Conservation (phyloP, 202 grass and related monocot species). For the Zoysia matrella region DNA sequence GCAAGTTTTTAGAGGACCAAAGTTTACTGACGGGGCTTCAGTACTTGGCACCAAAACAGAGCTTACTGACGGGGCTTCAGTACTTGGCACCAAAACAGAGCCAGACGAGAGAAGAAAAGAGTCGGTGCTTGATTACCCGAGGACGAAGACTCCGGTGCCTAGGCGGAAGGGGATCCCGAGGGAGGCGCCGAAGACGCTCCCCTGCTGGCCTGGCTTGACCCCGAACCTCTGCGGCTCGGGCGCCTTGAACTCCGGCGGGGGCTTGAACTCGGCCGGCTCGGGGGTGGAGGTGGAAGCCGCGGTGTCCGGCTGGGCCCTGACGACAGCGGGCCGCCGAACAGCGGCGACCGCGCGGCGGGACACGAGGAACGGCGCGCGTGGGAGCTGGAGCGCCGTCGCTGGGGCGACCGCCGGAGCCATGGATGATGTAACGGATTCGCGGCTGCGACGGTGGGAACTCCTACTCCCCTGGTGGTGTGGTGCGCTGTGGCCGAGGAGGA, state of each 20-base stretch:
- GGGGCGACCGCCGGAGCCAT: slow-evolving; percentile 6
- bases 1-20: too few relatives aligned
- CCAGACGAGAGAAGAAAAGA: background rate
- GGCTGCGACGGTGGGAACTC: too few relatives aligned
- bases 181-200: slow-evolving; percentile 66
- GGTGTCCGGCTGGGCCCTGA: slow-evolving; percentile 38
- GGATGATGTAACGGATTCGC: background rate
- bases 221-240: slow-evolving; percentile 74
- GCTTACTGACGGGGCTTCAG: too few relatives aligned
- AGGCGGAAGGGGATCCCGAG: slow-evolving; percentile 80
- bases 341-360: background rate
- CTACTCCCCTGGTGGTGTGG: too few relatives aligned
- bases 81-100: too few relatives aligned
- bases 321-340: too few relatives aligned
- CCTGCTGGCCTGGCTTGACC: slow-evolving; percentile 60
- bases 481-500: too few relatives aligned
- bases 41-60: too few relatives aligned
- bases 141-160: slow-evolving; percentile 72
- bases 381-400: slow-evolving; percentile 15
- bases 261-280: slow-evolving; percentile 35
- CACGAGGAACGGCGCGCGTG: slow-evolving; percentile 3
- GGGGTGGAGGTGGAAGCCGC: slow-evolving; percentile 5
- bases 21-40: too few relatives aligned
- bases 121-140: slow-evolving; percentile 43
- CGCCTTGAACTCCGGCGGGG: slow-evolving; percentile 63